A percentile compares a stretch with the other conserved stretches of the same genome.
phyloP scores from a whole-genome alignment of 140 eudicot species.

The Bidens hawaiensis region DNA sequence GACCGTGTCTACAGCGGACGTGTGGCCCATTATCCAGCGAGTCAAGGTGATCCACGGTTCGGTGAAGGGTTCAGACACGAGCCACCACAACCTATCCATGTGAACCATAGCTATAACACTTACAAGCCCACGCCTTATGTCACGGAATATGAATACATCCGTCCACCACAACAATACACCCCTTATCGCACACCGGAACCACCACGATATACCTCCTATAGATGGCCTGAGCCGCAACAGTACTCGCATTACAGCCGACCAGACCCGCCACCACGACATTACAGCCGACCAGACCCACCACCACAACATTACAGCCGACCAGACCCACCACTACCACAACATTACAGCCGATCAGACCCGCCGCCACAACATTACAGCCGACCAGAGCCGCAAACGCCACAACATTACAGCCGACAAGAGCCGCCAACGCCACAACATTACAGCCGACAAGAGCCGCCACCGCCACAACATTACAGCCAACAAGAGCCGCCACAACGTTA shows the following conservation, averaged over 20 bases:
- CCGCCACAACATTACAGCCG: conserved; percentile 22
- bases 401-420: conserved; percentile 1
- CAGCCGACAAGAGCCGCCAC: conserved; percentile 34
- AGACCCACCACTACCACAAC: conserved; percentile 12
- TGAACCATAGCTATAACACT: conserved; percentile 57
- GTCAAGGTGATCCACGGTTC: conserved; percentile 33
- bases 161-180: conserved; percentile 33
- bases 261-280: conserved; percentile 14
- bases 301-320: conserved; percentile 15
- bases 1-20: conserved; percentile 34
- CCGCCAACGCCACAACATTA: conserved; percentile 19
- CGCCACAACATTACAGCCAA: conserved; percentile 21
- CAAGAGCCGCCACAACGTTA: conserved; percentile 20
- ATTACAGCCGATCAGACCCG: conserved; percentile 2
- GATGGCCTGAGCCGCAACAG: conserved; percentile 31
- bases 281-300: conserved; percentile 9
- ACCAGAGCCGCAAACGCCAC: conserved; percentile 21
- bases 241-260: conserved; percentile 25
- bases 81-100: conserved; percentile 44
- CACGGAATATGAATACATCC: conserved; percentile 61
- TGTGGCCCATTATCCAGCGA: conserved; percentile 23
- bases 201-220: conserved; percentile 29
- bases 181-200: conserved; percentile 5
- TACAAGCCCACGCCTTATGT: conserved; percentile 62
- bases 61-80: conserved; percentile 41